Evolutionary conservation across 2,329 filamentous ascomycete species (phyloP).

Genomic region (Anthostomella pinea): DNA sequence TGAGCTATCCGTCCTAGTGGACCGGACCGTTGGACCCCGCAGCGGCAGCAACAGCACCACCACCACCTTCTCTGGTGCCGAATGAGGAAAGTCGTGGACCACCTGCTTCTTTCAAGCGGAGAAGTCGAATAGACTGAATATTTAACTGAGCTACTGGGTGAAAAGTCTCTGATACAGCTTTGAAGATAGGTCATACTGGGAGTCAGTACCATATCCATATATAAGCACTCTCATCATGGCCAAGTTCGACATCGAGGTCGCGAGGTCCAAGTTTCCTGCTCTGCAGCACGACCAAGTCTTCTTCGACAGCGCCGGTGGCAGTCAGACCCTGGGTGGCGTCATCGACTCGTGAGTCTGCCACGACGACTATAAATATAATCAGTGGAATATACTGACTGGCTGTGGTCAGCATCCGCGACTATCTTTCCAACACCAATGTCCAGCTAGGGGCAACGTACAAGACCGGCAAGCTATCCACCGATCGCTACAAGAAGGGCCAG

Average conservation of each 20-base stretch:
- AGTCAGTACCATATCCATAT: too few relatives aligned
- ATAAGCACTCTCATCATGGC: conserved; percentile 24
- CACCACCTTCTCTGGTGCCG: too few relatives aligned
- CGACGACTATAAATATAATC: neutral
- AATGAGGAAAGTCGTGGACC: too few relatives aligned
- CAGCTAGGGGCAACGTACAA: conserved; percentile 72
- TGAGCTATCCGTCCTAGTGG: too few relatives aligned
- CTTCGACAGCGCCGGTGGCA: conserved; percentile 77
- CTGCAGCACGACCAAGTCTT: conserved; percentile 65
- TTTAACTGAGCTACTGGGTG: too few relatives aligned
- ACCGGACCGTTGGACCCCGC: too few relatives aligned
- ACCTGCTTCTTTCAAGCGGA: too few relatives aligned
- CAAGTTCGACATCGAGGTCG: conserved; percentile 52
- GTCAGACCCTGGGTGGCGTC: conserved; percentile 65
- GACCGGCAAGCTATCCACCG: conserved; percentile 56
- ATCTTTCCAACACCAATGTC: conserved; percentile 67
- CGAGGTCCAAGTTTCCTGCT: conserved; percentile 65
- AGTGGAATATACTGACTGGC: too few relatives aligned
- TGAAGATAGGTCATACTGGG: too few relatives aligned
- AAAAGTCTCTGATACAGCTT: too few relatives aligned
- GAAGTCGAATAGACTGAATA: too few relatives aligned
- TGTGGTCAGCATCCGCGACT: conserved; percentile 62
- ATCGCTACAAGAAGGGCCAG: conserved; percentile 58
- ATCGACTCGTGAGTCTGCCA: conserved; percentile 56
- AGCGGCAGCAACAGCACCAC: too few relatives aligned